These are phyloP conservation scores for Chlamydomonas sp. DNA, from an alignment of 139 green algal species.

Conservation along the genomic window DNA sequence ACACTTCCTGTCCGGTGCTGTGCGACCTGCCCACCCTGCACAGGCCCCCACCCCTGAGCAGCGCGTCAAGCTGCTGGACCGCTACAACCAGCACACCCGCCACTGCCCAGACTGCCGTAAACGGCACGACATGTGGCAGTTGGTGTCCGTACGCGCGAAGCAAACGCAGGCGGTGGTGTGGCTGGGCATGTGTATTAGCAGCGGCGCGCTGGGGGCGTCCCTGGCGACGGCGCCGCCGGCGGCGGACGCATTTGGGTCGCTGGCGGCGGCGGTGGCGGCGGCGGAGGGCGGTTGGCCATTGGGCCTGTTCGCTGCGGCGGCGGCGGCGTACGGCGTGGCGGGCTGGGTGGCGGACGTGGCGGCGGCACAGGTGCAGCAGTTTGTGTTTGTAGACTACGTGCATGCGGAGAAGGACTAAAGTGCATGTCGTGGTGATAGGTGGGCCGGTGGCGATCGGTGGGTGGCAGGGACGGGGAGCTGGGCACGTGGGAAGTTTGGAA, in stretches of 20 bases:
- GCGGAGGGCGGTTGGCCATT: not conserved
- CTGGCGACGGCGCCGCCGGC: not conserved
- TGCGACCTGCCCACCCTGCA: not conserved
- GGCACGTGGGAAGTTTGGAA: too few species aligned
- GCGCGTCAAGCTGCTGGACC: not conserved
- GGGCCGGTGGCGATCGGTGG: too few species aligned
- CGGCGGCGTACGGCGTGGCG: not conserved
- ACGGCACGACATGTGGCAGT: not conserved
- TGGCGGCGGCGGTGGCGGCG: not conserved
- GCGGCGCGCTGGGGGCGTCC: not conserved
- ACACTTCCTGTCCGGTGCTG: not conserved
- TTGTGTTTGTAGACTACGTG: constrained; percentile 18
- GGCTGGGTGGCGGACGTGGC: too few species aligned
- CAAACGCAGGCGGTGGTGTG: too few species aligned
- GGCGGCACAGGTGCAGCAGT: not conserved
- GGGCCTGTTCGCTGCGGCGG: too few species aligned
- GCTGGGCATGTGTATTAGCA: not conserved
- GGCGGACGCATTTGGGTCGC: not conserved
- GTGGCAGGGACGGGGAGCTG: too few species aligned
- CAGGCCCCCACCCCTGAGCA: constrained; percentile 1
- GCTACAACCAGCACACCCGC: constrained; percentile 27
- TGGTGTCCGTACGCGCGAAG: not conserved
- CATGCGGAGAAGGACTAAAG: constrained; percentile 17
- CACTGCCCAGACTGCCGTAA: constrained; percentile 10
- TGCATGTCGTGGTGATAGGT: not conserved